These are phyloP conservation scores for Cetradonia linearis DNA, from an alignment of 495 filamentous ascomycete species.

Conservation along the genomic window DNA sequence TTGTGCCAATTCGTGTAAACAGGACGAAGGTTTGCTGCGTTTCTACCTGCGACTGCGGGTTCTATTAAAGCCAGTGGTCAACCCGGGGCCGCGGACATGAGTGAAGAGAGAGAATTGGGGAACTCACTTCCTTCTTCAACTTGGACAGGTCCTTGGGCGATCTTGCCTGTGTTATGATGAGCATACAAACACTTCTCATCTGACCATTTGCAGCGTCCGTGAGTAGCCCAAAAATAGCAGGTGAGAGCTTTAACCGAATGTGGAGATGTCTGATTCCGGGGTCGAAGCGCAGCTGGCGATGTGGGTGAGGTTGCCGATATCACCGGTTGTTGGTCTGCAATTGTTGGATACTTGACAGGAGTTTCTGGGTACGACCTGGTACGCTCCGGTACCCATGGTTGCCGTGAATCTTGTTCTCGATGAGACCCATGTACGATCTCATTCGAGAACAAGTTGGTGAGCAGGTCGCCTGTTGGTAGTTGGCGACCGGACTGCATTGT, in stretches of 20 bases:
- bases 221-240: constrained; percentile 21
- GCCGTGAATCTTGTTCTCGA: too few species aligned
- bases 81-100: background rate
- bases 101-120: background rate
- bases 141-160: constrained; percentile 20
- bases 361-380: background rate
- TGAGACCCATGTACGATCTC: background rate
- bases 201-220: constrained; percentile 14
- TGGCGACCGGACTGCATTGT: background rate
- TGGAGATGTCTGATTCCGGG: background rate
- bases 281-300: background rate
- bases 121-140: constrained; percentile 20
- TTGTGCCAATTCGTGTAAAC: constrained; percentile 17
- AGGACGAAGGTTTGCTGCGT: constrained; percentile 14
- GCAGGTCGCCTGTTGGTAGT: too few species aligned
- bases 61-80: constrained; percentile 1
- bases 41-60: constrained; percentile 23
- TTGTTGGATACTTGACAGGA: background rate
- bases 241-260: constrained; percentile 22
- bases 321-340: background rate
- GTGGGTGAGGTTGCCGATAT: background rate
- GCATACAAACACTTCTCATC: constrained; percentile 23
- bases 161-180: constrained; percentile 18
- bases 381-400: background rate
- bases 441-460: background rate